A percentile compares a stretch with the other conserved stretches of the same genome.
Evolutionary conservation across 106 monocot species (phyloP).

Genomic region (Platanthera zijinensis): DNA sequence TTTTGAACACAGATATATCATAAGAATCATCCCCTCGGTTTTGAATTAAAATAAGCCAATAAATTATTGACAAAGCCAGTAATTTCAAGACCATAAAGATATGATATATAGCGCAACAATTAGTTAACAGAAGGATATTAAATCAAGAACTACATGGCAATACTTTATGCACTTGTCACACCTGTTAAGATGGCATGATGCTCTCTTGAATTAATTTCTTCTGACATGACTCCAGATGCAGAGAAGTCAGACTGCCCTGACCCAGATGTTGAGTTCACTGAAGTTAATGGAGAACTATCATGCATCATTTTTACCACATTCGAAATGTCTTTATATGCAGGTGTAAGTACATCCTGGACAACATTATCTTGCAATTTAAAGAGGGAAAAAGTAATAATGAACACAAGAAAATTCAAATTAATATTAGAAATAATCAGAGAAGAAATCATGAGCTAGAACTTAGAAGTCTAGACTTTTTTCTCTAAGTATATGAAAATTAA

Average conservation of each 20-base stretch:
- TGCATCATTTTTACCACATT: conserved; percentile 7
- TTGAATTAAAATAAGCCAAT: not conserved
- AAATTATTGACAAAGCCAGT: not conserved
- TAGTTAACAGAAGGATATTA: not conserved
- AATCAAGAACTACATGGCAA: not conserved
- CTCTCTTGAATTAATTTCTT: conserved; percentile 50
- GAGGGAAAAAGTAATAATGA: conserved; percentile 5
- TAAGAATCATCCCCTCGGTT: not conserved
- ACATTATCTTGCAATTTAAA: conserved; percentile 26
- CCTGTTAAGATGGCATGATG: conserved; percentile 13
- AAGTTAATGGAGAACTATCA: conserved; percentile 20
- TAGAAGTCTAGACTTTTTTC: not conserved
- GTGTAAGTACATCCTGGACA: not conserved
- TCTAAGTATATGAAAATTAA: no score
- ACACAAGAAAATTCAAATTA: conserved; percentile 3
- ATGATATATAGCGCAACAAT: not conserved
- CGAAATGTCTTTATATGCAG: conserved; percentile 4
- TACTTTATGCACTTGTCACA: conserved; percentile 15
- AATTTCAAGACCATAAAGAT: not conserved
- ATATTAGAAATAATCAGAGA: not conserved
- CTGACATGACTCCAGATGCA: conserved; percentile 21
- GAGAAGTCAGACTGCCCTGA: conserved; percentile 44
- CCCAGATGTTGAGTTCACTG: conserved; percentile 31
- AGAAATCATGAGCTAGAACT: not conserved
- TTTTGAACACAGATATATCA: not conserved